Base-by-base conservation (phyloP, 352 stramenopile species). In the Lagenidium giganteum region DNA sequence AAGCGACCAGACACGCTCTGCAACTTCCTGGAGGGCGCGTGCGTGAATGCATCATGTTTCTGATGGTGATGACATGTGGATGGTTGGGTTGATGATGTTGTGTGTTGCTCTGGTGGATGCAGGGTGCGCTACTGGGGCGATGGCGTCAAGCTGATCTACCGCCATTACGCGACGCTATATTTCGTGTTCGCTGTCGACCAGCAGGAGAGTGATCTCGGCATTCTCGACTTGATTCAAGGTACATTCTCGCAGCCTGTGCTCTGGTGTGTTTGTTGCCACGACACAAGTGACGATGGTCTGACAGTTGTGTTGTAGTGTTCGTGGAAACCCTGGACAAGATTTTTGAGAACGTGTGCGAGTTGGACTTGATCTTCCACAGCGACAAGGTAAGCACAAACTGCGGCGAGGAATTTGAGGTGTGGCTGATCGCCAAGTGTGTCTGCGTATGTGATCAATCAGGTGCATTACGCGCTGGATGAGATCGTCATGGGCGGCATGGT, bases 401-500 rank as follows among this genome's bases (percentile, higher is more conserved):
- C 2, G 20, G 30, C 8, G 12, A 52, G 31, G 6, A 12, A 17
- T 22, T 23, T 53, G 40, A 44, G 38, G 26, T n/a, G 13, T 14
- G 14, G 14, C n/a, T 46, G 9, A 14, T 21, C 18, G 17, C 2
- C 26, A 4, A 20, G 25, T 24, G 14, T 41, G 34, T 7, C 26
- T 49, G 4, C 18, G 9, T 12, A 11, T 45, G 12, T 21, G 4
- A 39, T 48, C 7, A 13, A 24, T 5, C 47, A 20, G 81, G 74
- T 97, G 20, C 88, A 98, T 54, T 97, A 97, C 59, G 89, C 98
- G 33, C 73, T 99, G 42, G 96, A 99, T 75, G 96, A 99, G 73
- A 99, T 99, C 57, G 96, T 99, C 31, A 99, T 99, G 96, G 97
- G 93, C 12, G 96, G 97, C 23, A 99, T 99, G 96, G 97, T 99